phyloP scores from a whole-genome alignment of 2,329 filamentous ascomycete species.

The Cercospora citrullina region DNA sequence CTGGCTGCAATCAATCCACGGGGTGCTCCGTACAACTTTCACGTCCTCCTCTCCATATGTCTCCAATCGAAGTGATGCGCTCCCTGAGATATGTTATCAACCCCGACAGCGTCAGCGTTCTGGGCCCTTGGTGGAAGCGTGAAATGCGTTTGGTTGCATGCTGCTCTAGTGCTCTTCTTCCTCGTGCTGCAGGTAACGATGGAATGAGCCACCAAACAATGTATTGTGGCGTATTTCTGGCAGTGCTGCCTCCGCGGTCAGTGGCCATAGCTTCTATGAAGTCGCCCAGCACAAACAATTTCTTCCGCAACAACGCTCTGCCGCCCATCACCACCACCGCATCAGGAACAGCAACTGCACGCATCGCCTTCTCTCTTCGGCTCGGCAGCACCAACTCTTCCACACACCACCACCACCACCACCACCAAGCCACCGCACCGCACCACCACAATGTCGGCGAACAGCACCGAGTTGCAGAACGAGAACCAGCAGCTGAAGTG shows the following conservation, averaged over 20 bases:
- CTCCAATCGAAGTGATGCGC: neutral
- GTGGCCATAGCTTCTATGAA: neutral
- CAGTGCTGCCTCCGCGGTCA: neutral
- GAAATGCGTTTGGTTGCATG: neutral
- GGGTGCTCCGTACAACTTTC: neutral
- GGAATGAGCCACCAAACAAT: neutral
- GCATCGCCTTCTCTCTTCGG: neutral
- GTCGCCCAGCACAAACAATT: neutral
- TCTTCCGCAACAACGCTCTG: neutral
- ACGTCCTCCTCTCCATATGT: neutral
- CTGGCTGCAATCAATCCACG: neutral
- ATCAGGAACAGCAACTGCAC: neutral
- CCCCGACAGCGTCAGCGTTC: neutral
- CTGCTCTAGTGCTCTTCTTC: neutral
- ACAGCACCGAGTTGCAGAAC: neutral
- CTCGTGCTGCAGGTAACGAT: neutral
- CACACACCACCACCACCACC: neutral
- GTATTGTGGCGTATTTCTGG: neutral
- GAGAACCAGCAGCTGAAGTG: neutral
- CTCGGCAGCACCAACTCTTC: neutral
- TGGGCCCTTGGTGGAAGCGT: neutral
- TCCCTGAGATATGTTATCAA: neutral
- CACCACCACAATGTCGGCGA: neutral
- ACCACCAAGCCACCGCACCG: neutral
- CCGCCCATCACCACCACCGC: neutral